Conservation (phyloP, 768 basidiomycete genomes). For the Amanita rubescens region DNA sequence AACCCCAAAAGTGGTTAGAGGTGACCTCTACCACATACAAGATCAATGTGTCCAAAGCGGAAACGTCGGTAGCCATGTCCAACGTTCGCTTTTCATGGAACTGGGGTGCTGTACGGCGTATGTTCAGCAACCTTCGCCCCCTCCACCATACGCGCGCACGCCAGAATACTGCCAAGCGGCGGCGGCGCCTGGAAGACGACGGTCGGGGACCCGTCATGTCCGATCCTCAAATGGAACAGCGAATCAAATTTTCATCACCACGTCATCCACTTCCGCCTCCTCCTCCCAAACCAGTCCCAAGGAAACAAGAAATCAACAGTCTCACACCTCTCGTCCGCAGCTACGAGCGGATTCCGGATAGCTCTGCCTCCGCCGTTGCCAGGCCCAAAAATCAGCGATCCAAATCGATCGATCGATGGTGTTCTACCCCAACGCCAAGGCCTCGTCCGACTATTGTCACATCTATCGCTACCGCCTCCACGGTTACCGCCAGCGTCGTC, state of each 20-base stretch:
- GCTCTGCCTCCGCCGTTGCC: too few species aligned
- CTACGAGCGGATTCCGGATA: background rate
- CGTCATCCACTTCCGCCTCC: background rate
- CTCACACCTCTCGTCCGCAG: background rate
- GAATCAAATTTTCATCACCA: constrained; percentile 4
- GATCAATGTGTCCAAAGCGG: constrained; percentile 61
- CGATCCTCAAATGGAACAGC: constrained; percentile 15
- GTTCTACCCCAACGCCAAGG: background rate
- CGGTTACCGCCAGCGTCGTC: background rate
- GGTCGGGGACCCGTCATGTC: constrained; percentile 16
- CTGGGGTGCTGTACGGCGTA: constrained; percentile 38
- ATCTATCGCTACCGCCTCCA: background rate
- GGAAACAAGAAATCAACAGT: background rate
- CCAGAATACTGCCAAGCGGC: background rate
- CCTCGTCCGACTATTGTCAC: background rate
- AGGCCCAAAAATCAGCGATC: background rate
- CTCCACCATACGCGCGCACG: constrained; percentile 2
- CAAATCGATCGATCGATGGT: constrained; percentile 6
- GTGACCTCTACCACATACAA: constrained; percentile 29
- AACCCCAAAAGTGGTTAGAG: constrained; percentile 63
- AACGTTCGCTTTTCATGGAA: constrained; percentile 56
- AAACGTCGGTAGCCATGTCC: constrained; percentile 70
- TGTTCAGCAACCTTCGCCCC: constrained; percentile 38
- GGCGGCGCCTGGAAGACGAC: constrained; percentile 1
- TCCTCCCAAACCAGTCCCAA: background rate